Conservation (phyloP, 2,329 filamentous ascomycete species). For the Ceratocystis alfenasii region DNA sequence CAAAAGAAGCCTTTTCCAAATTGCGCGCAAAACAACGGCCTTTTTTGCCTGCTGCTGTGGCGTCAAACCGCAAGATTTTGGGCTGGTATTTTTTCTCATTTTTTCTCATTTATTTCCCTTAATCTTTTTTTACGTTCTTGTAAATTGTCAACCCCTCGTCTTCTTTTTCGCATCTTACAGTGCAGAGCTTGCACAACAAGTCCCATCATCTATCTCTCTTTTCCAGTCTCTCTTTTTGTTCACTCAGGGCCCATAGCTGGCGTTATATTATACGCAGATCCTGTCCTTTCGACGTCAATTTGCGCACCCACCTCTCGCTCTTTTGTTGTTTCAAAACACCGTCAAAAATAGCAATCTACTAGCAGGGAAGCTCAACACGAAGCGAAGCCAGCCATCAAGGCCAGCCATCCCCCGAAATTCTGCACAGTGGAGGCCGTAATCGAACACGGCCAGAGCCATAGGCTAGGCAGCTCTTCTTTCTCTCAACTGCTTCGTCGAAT, state of each 20-base stretch:
- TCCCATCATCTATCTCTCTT: neutral
- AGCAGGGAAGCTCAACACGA: slow-evolving; percentile 8
- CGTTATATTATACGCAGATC: too few species aligned
- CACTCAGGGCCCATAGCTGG: neutral
- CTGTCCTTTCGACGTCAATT: neutral
- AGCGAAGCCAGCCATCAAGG: neutral
- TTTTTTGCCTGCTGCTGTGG: neutral
- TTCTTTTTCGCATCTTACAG: neutral
- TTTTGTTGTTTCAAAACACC: slow-evolving; percentile 4
- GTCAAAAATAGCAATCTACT: slow-evolving; percentile 6
- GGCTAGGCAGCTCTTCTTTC: slow-evolving; percentile 14
- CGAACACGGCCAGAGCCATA: slow-evolving; percentile 15
- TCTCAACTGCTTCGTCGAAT: slow-evolving; percentile 19
- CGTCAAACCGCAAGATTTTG: neutral
- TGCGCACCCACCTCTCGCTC: slow-evolving; percentile 1
- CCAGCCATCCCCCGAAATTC: slow-evolving; percentile 5
- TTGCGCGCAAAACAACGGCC: neutral
- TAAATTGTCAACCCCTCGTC: neutral
- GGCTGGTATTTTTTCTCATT: neutral
- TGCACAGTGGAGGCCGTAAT: slow-evolving; percentile 19
- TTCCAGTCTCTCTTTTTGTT: neutral
- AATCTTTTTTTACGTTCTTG: neutral
- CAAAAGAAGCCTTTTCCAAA: neutral
- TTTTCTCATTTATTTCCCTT: neutral
- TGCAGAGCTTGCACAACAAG: neutral